A percentile compares a stretch with the other conserved stretches of the same genome.
These are phyloP conservation scores for Didymosphaeria variabile DNA, from an alignment of 2,329 filamentous ascomycete genomes.

Conservation along the genomic window DNA sequence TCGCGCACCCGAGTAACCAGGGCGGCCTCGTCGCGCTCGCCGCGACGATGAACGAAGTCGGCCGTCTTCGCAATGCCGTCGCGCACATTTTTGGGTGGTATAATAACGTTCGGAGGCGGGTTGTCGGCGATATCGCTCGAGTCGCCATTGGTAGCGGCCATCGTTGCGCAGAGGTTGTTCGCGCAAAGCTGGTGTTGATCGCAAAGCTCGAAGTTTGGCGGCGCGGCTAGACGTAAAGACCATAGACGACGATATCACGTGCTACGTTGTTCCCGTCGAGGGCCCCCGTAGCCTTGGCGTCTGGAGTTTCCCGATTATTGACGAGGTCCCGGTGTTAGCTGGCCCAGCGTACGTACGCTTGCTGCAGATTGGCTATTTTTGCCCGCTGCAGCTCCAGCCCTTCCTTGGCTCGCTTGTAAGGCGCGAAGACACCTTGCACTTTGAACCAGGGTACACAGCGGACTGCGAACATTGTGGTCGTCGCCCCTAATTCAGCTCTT, in stretches of 20 bases:
- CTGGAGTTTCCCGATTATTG: background rate
- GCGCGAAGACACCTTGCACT: slow-evolving; percentile 41
- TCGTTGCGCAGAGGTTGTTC: slow-evolving; percentile 19
- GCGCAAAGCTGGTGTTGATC: background rate
- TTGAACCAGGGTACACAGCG: slow-evolving; percentile 39
- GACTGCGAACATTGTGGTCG: slow-evolving; percentile 17
- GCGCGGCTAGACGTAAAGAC: background rate
- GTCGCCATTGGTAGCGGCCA: slow-evolving; percentile 43
- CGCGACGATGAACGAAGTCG: slow-evolving; percentile 81
- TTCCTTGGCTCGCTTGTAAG: slow-evolving; percentile 25
- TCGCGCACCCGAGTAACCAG: slow-evolving; percentile 84
- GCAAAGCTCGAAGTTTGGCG: background rate
- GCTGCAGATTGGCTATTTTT: slow-evolving; percentile 26
- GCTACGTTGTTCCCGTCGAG: background rate
- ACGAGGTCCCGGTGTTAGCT: background rate
- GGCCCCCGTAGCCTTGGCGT: background rate
- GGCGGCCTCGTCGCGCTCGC: slow-evolving; percentile 76
- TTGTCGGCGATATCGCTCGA: slow-evolving; percentile 57
- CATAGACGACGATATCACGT: background rate
- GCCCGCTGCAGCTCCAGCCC: slow-evolving; percentile 18
- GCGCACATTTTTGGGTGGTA: slow-evolving; percentile 87
- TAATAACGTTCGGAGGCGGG: slow-evolving; percentile 81
- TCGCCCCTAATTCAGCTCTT: slow-evolving; percentile 25
- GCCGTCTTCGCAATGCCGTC: slow-evolving; percentile 91
- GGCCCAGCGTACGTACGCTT: background rate